phyloP scores from a whole-genome alignment of 192 early-diverging fungal genomes.

The Piromyces finnis region DNA sequence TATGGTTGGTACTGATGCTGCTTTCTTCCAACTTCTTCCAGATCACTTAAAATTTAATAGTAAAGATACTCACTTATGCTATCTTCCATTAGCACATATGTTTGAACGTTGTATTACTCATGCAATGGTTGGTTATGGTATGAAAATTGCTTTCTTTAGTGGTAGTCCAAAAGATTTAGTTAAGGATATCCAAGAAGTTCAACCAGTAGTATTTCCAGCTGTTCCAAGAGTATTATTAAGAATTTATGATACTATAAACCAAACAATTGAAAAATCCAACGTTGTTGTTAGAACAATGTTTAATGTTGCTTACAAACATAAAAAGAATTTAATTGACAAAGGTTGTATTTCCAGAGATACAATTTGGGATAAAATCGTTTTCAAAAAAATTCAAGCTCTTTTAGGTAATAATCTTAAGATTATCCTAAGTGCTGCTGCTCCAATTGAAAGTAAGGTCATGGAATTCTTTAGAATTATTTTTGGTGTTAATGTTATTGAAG shows the following conservation, averaged over 20 bases:
- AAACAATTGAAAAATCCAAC: conserved; percentile 44
- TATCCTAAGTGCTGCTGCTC: conserved; percentile 61
- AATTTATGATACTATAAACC: conserved; percentile 63
- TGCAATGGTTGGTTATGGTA: conserved; percentile 29
- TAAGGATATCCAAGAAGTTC: conserved; percentile 62
- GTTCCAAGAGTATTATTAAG: conserved; percentile 80
- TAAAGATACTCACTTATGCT: conserved; percentile 54
- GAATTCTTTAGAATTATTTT: conserved; percentile 42
- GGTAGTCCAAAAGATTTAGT: conserved; percentile 47
- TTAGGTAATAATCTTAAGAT: conserved; percentile 64
- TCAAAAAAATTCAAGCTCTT: conserved; percentile 51
- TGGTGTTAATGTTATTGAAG: conserved; percentile 46
- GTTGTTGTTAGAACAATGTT: conserved; percentile 33
- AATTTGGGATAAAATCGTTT: conserved; percentile 25
- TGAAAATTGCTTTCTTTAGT: conserved; percentile 61
- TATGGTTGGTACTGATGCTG: conserved; percentile 2
- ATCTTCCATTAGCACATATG: conserved; percentile 80
- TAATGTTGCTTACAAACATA: conserved; percentile 33
- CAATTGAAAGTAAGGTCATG: conserved; percentile 64
- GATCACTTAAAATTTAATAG: neutral
- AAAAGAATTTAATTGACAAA: conserved; percentile 29
- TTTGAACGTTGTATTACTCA: conserved; percentile 10
- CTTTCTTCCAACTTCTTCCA: conserved; percentile 21
- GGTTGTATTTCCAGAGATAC: conserved; percentile 4
- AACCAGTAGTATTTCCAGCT: conserved; percentile 64